These are phyloP conservation scores for Phytophthora hibernalis DNA, from an alignment of 352 stramenopile species.

Conservation along the genomic window DNA sequence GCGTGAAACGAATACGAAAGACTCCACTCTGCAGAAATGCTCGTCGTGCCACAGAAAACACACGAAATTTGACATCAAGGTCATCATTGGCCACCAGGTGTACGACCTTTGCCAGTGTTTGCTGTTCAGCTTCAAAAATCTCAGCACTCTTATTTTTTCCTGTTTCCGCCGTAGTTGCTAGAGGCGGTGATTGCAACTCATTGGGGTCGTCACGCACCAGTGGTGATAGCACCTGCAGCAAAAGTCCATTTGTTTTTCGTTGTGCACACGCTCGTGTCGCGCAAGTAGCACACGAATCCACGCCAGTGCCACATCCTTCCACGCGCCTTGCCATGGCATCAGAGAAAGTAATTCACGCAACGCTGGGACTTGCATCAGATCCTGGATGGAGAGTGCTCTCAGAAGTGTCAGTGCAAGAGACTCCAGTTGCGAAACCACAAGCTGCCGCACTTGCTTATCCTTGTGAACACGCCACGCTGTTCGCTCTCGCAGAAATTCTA, in stretches of 20 bases:
- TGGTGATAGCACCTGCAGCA: conserved; percentile 87
- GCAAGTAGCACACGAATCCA: conserved; percentile 58
- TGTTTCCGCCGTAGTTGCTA: conserved; percentile 9
- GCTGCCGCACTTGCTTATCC: conserved; percentile 32
- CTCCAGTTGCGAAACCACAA: conserved; percentile 35
- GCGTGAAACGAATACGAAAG: conserved; percentile 90
- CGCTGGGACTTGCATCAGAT: conserved; percentile 49
- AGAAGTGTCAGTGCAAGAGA: conserved; percentile 43
- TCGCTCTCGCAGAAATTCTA: conserved; percentile 35
- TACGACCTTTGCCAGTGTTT: conserved; percentile 93
- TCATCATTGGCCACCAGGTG: conserved; percentile 92
- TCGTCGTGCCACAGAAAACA: conserved; percentile 72
- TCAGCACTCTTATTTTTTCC: conserved; percentile 34
- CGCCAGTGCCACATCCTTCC: conserved; percentile 59
- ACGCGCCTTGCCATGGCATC: conserved; percentile 61
- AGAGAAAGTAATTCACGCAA: conserved; percentile 48
- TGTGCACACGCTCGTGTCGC: conserved; percentile 41
- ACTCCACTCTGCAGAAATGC: conserved; percentile 87
- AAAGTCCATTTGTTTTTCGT: conserved; percentile 59
- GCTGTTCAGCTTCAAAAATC: conserved; percentile 89
- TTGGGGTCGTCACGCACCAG: conserved; percentile 88
- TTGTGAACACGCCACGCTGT: conserved; percentile 40
- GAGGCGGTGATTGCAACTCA: conserved; percentile 31
- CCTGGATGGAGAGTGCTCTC: conserved; percentile 40
- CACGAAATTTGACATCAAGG: conserved; percentile 60